Evolutionary conservation across 768 basidiomycete species (phyloP).

Genomic region (Calocera cornea): DNA sequence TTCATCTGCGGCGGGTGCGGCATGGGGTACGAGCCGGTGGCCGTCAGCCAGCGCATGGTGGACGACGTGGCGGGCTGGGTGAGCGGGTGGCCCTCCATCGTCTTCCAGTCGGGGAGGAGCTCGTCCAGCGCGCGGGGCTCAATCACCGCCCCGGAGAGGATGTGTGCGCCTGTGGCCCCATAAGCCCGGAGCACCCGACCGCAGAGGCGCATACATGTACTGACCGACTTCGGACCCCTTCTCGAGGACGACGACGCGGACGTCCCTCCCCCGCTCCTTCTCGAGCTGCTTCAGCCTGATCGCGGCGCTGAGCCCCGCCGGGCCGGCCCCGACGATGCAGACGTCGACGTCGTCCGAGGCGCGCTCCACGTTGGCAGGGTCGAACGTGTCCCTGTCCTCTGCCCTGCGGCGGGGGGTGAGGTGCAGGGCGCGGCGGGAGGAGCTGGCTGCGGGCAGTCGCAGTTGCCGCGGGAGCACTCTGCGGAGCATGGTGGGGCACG

Average conservation of each 20-base stretch:
- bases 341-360: conserved; percentile 90
- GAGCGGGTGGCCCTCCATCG: conserved; percentile 56
- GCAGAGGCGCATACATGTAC: conserved; percentile 21
- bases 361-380: conserved; percentile 56
- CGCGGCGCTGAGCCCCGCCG: conserved; percentile 90
- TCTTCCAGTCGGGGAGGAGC: conserved; percentile 73
- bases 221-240: conserved; percentile 86
- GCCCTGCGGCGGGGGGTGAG: background rate
- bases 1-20: conserved; percentile 96
- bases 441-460: background rate
- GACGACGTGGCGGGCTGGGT: conserved; percentile 65
- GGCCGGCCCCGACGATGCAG: conserved; percentile 92
- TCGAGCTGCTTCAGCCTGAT: conserved; percentile 91
- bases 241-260: conserved; percentile 87
- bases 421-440: background rate
- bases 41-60: conserved; percentile 75
- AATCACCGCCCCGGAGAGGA: conserved; percentile 88
- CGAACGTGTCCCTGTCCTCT: conserved; percentile 23
- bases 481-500: background rate
- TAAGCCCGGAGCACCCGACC: background rate
- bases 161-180: conserved; percentile 90
- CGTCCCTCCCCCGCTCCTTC: conserved; percentile 50
- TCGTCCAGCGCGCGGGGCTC: conserved; percentile 86
- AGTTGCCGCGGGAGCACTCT: background rate
- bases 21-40: conserved; percentile 54